Base-by-base conservation (phyloP, 78 protist genomes). In the Salpingoeca rosetta region DNA sequence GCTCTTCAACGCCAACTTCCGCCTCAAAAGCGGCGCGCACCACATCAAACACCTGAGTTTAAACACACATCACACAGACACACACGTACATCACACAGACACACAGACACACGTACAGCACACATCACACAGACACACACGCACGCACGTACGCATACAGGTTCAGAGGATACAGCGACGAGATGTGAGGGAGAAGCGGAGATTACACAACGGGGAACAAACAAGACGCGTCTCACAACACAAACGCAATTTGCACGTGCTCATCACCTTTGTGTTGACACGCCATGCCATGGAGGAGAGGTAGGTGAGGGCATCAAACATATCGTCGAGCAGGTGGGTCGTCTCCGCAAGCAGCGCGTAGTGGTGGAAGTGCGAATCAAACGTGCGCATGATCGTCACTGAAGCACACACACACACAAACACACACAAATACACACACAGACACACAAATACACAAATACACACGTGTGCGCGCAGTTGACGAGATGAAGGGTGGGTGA, bases 201-300 rank as follows among this genome's bases (percentile, higher is more conserved):
- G n/a, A 11, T 11, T 22, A 73, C 3, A 3, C 26, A 26, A 31
- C 25, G 12, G 11, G 3, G 25, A 73, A 11, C 3, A 11, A 73
- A 12, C 22, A 11, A 12, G 12, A 12, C 27, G 90, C 94, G 41
- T 91, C 91, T 25, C 36, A n/a, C 0, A 45, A 88, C 92, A 87
- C 85, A 28, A 82, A 88, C 25, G 80, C 90, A 11, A 28, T n/a
- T 0, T 88, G 26, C 37, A 86, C n/a, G n/a, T 42, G 0, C 39
- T 0, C 22, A 72, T 40, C 44, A 93, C 76, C 22, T 82, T 45
- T 25, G 25, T 17, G 88, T 95, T 92, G 80, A 94, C 75, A 3
- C 85, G 84, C 97, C 97, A 95, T 3, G 87, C 89, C 40, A 91
- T 87, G 25, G 42, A 31, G 17, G 87, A 76, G 10, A 94, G 73